Evolutionary conservation across 371 early-diverging fungal species (phyloP).

Genomic region (Blastocladiella emersonii): DNA sequence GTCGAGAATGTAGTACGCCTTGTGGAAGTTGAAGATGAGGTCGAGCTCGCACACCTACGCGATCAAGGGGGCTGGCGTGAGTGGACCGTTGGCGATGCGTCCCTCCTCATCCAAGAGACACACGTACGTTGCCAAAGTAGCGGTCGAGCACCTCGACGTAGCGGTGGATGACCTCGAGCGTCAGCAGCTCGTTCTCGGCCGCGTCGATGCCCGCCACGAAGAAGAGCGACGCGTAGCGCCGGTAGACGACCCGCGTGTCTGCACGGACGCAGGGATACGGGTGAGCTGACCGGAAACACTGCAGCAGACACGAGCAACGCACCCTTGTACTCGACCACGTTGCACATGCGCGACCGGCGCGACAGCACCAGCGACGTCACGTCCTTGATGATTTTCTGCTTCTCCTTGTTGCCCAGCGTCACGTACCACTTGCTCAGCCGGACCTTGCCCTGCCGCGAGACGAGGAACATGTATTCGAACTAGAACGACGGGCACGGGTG

Average conservation of each 20-base stretch:
- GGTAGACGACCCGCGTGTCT: constrained; percentile 88
- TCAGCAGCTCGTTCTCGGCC: constrained; percentile 85
- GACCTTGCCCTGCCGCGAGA: constrained; percentile 70
- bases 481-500: too few species aligned
- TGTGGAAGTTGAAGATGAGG: constrained; percentile 76
- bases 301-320: constrained; percentile 3
- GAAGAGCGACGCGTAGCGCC: constrained; percentile 88
- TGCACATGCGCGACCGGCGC: constrained; percentile 88
- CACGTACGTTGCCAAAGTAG: constrained; percentile 84
- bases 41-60: constrained; percentile 70
- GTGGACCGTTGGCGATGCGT: neutral
- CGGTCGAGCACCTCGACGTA: constrained; percentile 94
- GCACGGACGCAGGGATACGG: neutral
- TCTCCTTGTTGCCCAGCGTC: constrained; percentile 79
- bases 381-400: constrained; percentile 85
- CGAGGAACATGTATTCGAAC: constrained; percentile 41
- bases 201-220: constrained; percentile 86
- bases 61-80: too few species aligned
- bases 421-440: constrained; percentile 93
- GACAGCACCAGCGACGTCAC: constrained; percentile 79
- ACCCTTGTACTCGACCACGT: constrained; percentile 93
- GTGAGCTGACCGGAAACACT: neutral
- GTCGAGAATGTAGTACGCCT: constrained; percentile 74
- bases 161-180: constrained; percentile 89
- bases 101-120: neutral